phyloP scores from a whole-genome alignment of 2,329 filamentous ascomycete genomes.

The Hypoxylon sp. region DNA sequence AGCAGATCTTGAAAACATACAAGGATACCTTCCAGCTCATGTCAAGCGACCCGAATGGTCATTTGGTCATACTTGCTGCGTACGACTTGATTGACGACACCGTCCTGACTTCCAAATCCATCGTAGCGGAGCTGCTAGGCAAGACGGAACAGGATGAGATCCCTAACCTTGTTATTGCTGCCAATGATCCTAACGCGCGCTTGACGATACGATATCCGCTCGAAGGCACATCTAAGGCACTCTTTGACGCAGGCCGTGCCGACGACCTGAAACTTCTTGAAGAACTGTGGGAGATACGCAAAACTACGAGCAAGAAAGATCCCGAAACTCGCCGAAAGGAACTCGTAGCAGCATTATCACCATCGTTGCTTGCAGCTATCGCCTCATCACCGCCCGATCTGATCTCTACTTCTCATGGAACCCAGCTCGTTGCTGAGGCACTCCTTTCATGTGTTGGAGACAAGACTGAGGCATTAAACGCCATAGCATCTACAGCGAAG shows the following conservation, averaged over 20 bases:
- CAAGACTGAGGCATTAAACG: constrained; percentile 76
- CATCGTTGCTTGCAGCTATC: constrained; percentile 78
- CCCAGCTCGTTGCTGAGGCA: constrained; percentile 84
- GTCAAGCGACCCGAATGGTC: constrained; percentile 80
- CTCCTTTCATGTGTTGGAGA: constrained; percentile 79
- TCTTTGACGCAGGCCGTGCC: constrained; percentile 69
- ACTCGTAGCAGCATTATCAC: constrained; percentile 76
- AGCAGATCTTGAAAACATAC: constrained; percentile 85
- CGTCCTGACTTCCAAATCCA: constrained; percentile 82
- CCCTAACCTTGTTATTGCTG: constrained; percentile 69
- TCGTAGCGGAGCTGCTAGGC: constrained; percentile 86
- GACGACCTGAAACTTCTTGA: constrained; percentile 74
- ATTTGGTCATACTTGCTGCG: constrained; percentile 82
- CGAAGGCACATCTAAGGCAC: constrained; percentile 67
- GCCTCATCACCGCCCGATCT: constrained; percentile 72
- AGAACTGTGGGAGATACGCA: constrained; percentile 80
- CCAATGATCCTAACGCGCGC: constrained; percentile 70
- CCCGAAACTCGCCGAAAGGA: constrained; percentile 77
- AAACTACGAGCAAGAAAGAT: constrained; percentile 92
- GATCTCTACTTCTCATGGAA: constrained; percentile 79
- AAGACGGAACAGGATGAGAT: constrained; percentile 69
- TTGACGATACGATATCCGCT: constrained; percentile 83
- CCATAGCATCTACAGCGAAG: constrained; percentile 69
- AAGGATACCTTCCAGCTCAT: constrained; percentile 89
- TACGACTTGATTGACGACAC: constrained; percentile 96